Evolutionary conservation across 148 eudicot genomes (phyloP).

Genomic region (Arctostaphylos glauca): DNA sequence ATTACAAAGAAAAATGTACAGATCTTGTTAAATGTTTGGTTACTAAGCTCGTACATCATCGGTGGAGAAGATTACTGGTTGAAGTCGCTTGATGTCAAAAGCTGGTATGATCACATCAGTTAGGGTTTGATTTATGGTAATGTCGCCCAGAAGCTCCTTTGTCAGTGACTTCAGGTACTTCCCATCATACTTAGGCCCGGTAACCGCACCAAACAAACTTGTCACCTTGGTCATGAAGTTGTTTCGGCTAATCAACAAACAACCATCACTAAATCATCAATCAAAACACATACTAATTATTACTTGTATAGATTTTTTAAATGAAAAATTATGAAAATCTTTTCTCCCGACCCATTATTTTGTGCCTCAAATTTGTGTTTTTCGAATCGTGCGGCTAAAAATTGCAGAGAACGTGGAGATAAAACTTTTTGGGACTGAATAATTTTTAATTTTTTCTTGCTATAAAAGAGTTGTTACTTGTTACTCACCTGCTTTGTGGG

Average conservation of each 20-base stretch:
- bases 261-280: constrained; percentile 3
- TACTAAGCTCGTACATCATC: constrained; percentile 26
- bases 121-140: constrained; percentile 30
- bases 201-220: constrained; percentile 10
- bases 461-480: background rate
- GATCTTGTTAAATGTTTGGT: background rate
- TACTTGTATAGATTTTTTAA: background rate
- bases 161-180: constrained; percentile 30
- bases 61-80: constrained; percentile 38
- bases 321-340: background rate
- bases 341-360: too few species aligned
- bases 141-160: constrained; percentile 22
- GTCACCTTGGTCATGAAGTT: constrained; percentile 20
- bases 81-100: constrained; percentile 44
- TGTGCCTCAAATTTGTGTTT: too few species aligned
- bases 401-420: background rate
- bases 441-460: background rate
- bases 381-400: too few species aligned
- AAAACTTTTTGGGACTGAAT: background rate
- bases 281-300: background rate
- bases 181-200: constrained; percentile 43
- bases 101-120: constrained; percentile 38
- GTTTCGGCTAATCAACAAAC: constrained; percentile 27
- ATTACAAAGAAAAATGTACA: background rate
- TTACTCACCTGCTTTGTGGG: constrained; percentile 27